Evolutionary conservation across 129 eudicot genomes (phyloP).

Genomic region (Oenanthe sinensis): DNA sequence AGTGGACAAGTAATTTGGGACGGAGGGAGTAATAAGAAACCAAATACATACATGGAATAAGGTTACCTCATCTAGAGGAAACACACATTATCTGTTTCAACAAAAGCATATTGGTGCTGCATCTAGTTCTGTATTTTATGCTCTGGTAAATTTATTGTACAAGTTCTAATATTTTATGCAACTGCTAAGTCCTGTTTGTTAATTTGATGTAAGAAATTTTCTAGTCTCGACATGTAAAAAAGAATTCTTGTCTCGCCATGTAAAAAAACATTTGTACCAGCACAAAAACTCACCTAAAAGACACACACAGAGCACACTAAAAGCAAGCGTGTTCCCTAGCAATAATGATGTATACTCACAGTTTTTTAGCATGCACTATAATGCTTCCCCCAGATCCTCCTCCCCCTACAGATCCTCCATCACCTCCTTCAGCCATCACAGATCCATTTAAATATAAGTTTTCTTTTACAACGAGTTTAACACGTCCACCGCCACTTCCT

Average conservation of each 20-base stretch:
- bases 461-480: conserved; percentile 46
- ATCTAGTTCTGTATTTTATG: neutral
- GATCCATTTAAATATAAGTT: conserved; percentile 67
- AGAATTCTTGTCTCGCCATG: neutral
- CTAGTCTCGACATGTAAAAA: neutral
- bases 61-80: neutral
- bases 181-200: neutral
- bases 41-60: neutral
- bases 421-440: conserved; percentile 74
- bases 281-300: neutral
- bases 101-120: conserved; percentile 8
- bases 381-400: conserved; percentile 99
- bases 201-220: neutral
- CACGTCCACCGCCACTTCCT: conserved; percentile 88
- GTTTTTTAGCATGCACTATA: conserved; percentile 50
- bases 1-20: no score
- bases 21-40: neutral
- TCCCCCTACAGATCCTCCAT: conserved; percentile 73
- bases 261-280: conserved; percentile 1
- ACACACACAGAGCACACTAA: conserved; percentile 12
- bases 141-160: neutral
- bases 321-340: conserved; percentile 1
- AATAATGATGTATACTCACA: conserved; percentile 42
- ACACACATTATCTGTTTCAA: neutral
- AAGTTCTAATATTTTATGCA: neutral